Evolutionary conservation across 768 basidiomycete species (phyloP), one percentile per base, ranked within the genome.

Genomic region (Lactarius indigo): DNA sequence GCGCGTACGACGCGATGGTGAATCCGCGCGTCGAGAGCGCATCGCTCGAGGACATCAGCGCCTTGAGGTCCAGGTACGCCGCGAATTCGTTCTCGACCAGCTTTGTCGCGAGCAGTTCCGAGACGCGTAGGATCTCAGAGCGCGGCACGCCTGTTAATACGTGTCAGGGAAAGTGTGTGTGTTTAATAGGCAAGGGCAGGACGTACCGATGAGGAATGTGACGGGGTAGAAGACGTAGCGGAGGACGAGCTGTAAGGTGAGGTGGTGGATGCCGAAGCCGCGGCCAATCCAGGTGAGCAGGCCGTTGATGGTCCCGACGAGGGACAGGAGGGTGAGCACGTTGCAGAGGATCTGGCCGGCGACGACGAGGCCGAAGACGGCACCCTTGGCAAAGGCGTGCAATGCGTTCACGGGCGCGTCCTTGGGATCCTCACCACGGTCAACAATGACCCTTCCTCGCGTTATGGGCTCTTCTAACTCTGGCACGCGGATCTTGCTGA

Each of bases 291-390:
- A 96, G 33, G 92, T 94, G 44, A 95, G 83, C 15, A 94, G 80
- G 52, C 90, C 94, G 73, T 96, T 93, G 76, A 93, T 86, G 61
- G 83, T 83, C 55, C 89, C 86, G 65, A 97, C 86, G 58, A 95
- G 87, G 3, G 92, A 84, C 63, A 96, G 79, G 65, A 96, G 87
- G 61, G 91, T 94, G 64, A 95, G 80, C 67, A 95, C 91, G 72
- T 94, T 94, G 64, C 90, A 85, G 88, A 94, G 76, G 74, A 95
- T 94, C 74, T 94, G 90, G 23, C 92, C 92, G 10, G 93, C 94
- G 59, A 96, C 91, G 66, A 90, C 79, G 50, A 95, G 76, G 77
- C 94, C 94, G 70, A 96, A 94, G 42, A 87, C 76, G 17, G 92
- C 94, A 66, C 94, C 94, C 72, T 88, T 81, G 63, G 88, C 88